These are phyloP conservation scores for Lunasporangiospora selenospora DNA, from an alignment of 192 early-diverging fungal genomes.

Conservation along the genomic window DNA sequence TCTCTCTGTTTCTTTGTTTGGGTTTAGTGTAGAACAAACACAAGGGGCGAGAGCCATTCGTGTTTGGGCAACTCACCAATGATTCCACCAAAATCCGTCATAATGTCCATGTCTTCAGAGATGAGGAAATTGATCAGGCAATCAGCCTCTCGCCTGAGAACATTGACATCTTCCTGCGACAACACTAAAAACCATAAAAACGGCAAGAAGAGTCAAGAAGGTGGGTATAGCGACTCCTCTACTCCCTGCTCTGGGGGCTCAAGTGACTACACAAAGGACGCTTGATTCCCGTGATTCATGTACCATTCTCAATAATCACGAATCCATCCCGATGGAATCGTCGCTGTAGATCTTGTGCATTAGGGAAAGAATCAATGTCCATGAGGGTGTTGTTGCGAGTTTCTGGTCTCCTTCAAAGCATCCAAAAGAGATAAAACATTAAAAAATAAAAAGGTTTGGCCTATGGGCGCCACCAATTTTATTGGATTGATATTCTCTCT, in stretches of 20 bases:
- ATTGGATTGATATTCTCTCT: not conserved
- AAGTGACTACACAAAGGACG: not conserved
- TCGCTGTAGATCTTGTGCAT: not conserved
- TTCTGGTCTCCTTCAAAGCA: not conserved
- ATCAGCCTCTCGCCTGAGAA: constrained; percentile 30
- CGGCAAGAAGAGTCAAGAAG: not conserved
- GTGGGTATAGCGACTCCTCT: not conserved
- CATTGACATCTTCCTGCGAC: not conserved
- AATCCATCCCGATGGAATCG: constrained; percentile 41
- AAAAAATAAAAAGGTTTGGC: not conserved
- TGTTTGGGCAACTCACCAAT: constrained; percentile 39
- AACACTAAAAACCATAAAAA: not conserved
- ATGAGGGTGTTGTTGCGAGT: not conserved
- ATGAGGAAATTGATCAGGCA: constrained; percentile 36
- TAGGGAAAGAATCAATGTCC: not conserved
- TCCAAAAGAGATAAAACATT: not conserved
- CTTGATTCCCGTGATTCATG: not conserved
- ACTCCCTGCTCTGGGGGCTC: not conserved
- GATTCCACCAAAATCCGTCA: constrained; percentile 31
- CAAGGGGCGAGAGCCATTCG: no score
- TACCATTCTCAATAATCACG: constrained; percentile 28
- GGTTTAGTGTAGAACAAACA: no score
- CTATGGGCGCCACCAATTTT: constrained; percentile 9
- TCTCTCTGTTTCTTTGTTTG: no score
- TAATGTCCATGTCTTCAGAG: constrained; percentile 29